phyloP scores from a whole-genome alignment of 352 stramenopile genomes.

The Globisporangium orthogonon region DNA sequence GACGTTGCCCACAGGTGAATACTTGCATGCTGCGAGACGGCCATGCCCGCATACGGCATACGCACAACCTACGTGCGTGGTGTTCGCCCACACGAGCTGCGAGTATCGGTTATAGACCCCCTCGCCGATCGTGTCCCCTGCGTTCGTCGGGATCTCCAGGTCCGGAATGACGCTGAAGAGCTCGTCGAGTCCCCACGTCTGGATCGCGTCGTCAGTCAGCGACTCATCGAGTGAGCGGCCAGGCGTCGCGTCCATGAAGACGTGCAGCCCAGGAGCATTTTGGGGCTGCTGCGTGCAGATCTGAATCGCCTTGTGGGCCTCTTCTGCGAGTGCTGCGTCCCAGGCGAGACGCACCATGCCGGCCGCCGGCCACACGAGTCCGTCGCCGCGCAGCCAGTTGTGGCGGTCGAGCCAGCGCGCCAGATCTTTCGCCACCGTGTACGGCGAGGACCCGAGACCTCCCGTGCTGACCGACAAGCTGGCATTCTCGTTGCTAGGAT shows the following conservation, averaged over 20 bases:
- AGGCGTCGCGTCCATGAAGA: conserved; percentile 10
- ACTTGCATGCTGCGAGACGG: conserved; percentile 11
- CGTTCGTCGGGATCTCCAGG: conserved; percentile 1
- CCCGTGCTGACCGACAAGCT: not conserved
- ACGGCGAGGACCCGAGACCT: conserved; percentile 2
- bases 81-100: conserved; percentile 13
- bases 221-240: conserved; percentile 7
- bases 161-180: conserved; percentile 8
- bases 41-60: conserved; percentile 7
- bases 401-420: conserved; percentile 14
- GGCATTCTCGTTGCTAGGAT: conserved; percentile 1
- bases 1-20: conserved; percentile 7
- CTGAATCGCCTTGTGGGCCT: conserved; percentile 8
- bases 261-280: conserved; percentile 1
- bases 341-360: conserved; percentile 8
- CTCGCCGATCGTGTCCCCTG: conserved; percentile 3
- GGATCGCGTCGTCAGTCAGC: conserved; percentile 13
- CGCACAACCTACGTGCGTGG: conserved; percentile 12
- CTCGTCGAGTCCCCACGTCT: conserved; percentile 10
- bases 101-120: conserved; percentile 10
- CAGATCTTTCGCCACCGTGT: not conserved
- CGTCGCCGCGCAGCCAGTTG: conserved; percentile 16
- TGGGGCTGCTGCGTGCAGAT: conserved; percentile 4
- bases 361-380: conserved; percentile 9
- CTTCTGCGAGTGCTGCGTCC: conserved; percentile 8